Percentiles rank a stretch among this genome's conserved stretches.
phyloP scores from a whole-genome alignment of 768 basidiomycete species.

The Lactarius sanguifluus region DNA sequence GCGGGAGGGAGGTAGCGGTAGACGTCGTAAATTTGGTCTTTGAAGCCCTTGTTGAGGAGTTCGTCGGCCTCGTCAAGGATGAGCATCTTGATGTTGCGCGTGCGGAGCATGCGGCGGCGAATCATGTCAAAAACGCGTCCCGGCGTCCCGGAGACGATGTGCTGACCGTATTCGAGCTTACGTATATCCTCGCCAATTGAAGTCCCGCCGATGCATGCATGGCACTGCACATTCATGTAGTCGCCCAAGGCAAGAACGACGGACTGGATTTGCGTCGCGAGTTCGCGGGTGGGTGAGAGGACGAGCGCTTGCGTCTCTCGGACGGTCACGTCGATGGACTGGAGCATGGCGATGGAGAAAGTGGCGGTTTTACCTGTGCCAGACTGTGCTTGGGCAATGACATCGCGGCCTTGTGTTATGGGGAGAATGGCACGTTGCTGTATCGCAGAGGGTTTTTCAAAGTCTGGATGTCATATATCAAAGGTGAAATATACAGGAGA shows the following conservation, averaged over 20 bases:
- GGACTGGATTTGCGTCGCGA: conserved; percentile 98
- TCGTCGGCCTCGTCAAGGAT: conserved; percentile 96
- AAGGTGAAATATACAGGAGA: conserved; percentile 10
- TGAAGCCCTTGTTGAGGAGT: conserved; percentile 96
- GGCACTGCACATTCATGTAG: conserved; percentile 99
- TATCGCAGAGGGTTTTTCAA: conserved; percentile 98
- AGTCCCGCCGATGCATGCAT: conserved; percentile 96
- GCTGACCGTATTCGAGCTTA: conserved; percentile 96
- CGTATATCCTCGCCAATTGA: conserved; percentile 97
- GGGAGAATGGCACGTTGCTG: conserved; percentile 98
- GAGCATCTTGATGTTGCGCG: conserved; percentile 97
- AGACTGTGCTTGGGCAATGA: conserved; percentile 98
- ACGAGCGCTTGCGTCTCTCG: conserved; percentile 96
- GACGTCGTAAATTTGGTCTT: conserved; percentile 98
- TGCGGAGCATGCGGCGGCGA: conserved; percentile 86
- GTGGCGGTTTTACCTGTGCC: conserved; percentile 99
- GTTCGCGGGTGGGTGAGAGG: conserved; percentile 96
- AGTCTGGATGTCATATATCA: conserved; percentile 48
- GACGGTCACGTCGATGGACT: conserved; percentile 93
- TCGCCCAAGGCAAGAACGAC: conserved; percentile 95
- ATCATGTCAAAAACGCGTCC: conserved; percentile 99
- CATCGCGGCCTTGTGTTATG: conserved; percentile 93
- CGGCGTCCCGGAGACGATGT: conserved; percentile 96
- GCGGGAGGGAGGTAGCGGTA: conserved; percentile 96
- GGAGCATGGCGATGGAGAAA: conserved; percentile 96